These are phyloP conservation scores for Tolypocladium album DNA, from an alignment of 2,329 filamentous ascomycete genomes.

Conservation along the genomic window DNA sequence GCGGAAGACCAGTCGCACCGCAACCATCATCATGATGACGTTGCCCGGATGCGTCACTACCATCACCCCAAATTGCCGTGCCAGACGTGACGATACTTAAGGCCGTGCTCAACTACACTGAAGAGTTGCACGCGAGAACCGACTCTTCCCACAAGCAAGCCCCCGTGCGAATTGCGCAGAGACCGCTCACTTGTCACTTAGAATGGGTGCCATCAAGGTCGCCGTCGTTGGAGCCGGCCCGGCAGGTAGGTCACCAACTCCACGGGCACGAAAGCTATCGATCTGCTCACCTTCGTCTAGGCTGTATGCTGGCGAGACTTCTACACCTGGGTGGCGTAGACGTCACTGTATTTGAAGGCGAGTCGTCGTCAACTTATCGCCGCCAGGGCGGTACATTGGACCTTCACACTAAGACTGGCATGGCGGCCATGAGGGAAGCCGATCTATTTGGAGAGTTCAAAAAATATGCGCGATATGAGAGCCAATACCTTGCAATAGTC, in stretches of 20 bases:
- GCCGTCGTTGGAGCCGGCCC: neutral
- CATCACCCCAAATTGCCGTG: neutral
- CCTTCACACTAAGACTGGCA: conserved; percentile 38
- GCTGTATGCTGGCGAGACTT: conserved; percentile 31
- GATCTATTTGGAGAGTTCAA: conserved; percentile 38
- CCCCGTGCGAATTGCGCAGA: neutral
- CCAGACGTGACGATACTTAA: neutral
- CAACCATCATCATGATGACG: neutral
- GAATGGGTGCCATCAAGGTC: neutral
- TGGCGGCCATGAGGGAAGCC: conserved; percentile 38
- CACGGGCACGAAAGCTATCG: no score
- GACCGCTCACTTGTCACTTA: no score
- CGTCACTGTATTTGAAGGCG: conserved; percentile 39
- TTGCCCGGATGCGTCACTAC: neutral
- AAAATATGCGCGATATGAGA: conserved; percentile 39
- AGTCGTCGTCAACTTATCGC: conserved; percentile 30
- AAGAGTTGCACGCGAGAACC: no score
- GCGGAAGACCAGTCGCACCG: neutral
- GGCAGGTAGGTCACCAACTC: neutral
- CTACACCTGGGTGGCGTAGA: conserved; percentile 34
- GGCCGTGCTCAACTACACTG: no score
- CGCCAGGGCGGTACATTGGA: conserved; percentile 44
- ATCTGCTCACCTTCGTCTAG: conserved; percentile 1
- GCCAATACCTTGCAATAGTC: conserved; percentile 36
- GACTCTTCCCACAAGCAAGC: neutral